Evolutionary conservation across 164 flowering plant species (phyloP), one percentile per base, ranked within the genome.

Genomic region (Berberis thunbergii): DNA sequence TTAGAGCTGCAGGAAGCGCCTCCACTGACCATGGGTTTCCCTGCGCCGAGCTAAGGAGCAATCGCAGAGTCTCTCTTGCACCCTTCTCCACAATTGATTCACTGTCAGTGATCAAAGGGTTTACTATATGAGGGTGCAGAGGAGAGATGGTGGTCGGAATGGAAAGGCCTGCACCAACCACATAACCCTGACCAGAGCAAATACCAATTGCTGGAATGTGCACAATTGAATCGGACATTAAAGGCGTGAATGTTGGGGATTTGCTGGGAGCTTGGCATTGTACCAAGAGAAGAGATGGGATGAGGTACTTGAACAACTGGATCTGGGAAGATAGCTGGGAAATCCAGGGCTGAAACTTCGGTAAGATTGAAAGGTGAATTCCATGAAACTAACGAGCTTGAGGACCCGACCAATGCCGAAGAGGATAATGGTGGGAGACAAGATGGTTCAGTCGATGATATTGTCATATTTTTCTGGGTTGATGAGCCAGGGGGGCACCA

Each of bases 101-200:
- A 6, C 82, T 64, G 43, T 79, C 79, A 7, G 96, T 76, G 42
- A 82, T 67, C 61, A 83, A 64, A 8, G 86, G 81, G 60, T 71
- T 81, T 66, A 81, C 77, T 41, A 82, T 74, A 10, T 71, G 76
- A 1, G 89, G 76, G 68, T 80, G 83, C 60, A 85, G 64, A 1
- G 93, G 87, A 26, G 90, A 77, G 48, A 89, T 84, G 48, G 74
- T 62, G 8, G 85, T 74, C 41, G 92, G 68, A 10, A 88, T 81
- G 42, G 82, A 63, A 8, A 91, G 80, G 11, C 95, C 98, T 3
- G 95, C 87, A 74, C 93, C 89, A 8, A 91, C 99, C 63, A 94
- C 75, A 77, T 87, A 94, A 3, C 91, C 97, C 74, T 85, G 97
- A 13, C 96, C 96, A 2, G 97, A 91, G 76, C 97, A 94, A 57